Percentiles rank a stretch among this genome's conserved stretches.
Conservation (phyloP, 2,329 filamentous ascomycete genomes). For the Colletotrichum lentis region DNA sequence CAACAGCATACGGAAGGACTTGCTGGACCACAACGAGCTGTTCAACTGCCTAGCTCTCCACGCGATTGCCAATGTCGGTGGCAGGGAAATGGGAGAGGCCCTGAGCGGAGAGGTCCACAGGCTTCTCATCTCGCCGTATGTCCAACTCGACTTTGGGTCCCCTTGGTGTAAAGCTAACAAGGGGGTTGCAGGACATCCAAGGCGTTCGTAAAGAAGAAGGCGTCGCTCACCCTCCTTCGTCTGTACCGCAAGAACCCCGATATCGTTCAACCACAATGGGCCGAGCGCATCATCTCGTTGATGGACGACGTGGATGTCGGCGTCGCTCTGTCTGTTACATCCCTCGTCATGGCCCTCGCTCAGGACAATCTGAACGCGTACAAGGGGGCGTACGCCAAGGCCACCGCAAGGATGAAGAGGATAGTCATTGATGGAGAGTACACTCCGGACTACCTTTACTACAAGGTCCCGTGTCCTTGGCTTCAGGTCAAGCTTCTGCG, state of each 20-base stretch:
- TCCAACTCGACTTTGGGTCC: slow-evolving; percentile 38
- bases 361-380: slow-evolving; percentile 96
- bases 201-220: slow-evolving; percentile 99
- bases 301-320: slow-evolving; percentile 97
- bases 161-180: not conserved
- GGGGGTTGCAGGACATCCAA: slow-evolving; percentile 69
- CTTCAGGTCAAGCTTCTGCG: slow-evolving; percentile 94
- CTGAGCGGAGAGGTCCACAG: slow-evolving; percentile 91
- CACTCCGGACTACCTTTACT: slow-evolving; percentile 92
- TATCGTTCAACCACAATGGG: slow-evolving; percentile 96
- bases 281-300: slow-evolving; percentile 95
- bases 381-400: slow-evolving; percentile 92
- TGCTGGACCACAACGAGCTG: slow-evolving; percentile 93
- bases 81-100: slow-evolving; percentile 96
- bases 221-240: slow-evolving; percentile 88
- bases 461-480: slow-evolving; percentile 99
- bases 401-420: slow-evolving; percentile 85
- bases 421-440: slow-evolving; percentile 92
- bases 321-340: slow-evolving; percentile 93
- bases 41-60: slow-evolving; percentile 97
- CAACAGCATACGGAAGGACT: slow-evolving; percentile 97
- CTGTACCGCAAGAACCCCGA: slow-evolving; percentile 93
- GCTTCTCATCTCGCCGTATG: slow-evolving; percentile 91
- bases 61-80: slow-evolving; percentile 96
- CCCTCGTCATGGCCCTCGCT: slow-evolving; percentile 89